Percentiles rank a stretch among this genome's conserved stretches.
These are phyloP conservation scores for Salix purpurea DNA, from an alignment of 345 rosid species.

Conservation along the genomic window DNA sequence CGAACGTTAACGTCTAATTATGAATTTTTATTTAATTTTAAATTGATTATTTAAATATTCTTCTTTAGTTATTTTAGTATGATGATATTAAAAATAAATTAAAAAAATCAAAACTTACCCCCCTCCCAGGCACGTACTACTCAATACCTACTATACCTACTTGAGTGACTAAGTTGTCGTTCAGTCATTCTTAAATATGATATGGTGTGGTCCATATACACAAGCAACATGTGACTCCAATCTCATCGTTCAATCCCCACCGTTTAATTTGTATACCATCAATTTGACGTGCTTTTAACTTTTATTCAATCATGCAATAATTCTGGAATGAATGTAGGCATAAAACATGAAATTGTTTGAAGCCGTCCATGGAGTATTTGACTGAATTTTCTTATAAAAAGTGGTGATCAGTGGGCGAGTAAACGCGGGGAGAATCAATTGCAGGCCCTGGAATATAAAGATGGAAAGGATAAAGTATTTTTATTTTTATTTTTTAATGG, in stretches of 20 bases:
- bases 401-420: background rate
- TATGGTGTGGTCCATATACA: background rate
- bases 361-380: background rate
- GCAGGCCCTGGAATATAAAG: background rate
- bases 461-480: background rate
- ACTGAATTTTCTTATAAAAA: background rate
- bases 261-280: background rate
- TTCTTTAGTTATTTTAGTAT: too few relatives aligned
- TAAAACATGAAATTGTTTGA: background rate
- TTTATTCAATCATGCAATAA: background rate
- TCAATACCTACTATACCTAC: conserved; percentile 14
- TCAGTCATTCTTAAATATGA: background rate
- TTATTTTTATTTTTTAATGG: background rate
- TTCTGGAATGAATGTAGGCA: background rate
- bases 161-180: conserved; percentile 12
- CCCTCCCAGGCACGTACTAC: too few relatives aligned
- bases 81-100: too few relatives aligned
- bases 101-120: too few relatives aligned
- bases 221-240: background rate
- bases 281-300: background rate
- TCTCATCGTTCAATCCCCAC: conserved; percentile 8
- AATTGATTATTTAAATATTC: too few relatives aligned
- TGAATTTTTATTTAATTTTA: too few relatives aligned
- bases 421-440: background rate
- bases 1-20: too few relatives aligned